Percentiles rank a stretch among this genome's conserved stretches.
Evolutionary conservation across 257 asterid genomes (phyloP).

Genomic region (Nyctanthes arbortristis): DNA sequence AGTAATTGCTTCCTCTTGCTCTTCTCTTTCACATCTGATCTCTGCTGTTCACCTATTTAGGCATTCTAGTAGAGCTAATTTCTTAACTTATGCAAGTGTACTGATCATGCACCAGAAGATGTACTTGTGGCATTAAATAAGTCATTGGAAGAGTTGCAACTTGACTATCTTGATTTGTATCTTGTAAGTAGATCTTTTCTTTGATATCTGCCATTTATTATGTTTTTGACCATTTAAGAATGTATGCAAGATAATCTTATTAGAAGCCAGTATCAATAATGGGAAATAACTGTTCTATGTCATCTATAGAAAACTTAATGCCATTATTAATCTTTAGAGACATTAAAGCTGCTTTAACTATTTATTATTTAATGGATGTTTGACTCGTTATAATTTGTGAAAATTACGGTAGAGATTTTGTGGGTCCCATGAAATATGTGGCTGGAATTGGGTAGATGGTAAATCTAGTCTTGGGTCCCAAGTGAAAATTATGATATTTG

Average conservation of each 20-base stretch:
- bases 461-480: no score
- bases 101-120: conserved; percentile 66
- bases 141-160: conserved; percentile 62
- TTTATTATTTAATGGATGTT: background rate
- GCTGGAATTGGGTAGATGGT: no score
- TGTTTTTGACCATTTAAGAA: background rate
- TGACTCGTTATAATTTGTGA: no score
- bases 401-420: no score
- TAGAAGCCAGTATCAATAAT: background rate
- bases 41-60: background rate
- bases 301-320: background rate
- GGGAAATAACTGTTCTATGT: background rate
- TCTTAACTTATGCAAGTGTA: conserved; percentile 37
- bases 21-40: background rate
- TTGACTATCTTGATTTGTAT: conserved; percentile 62
- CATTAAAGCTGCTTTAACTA: conserved; percentile 1
- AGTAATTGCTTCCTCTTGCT: background rate
- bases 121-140: conserved; percentile 48
- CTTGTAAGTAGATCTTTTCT: conserved; percentile 44
- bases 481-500: no score
- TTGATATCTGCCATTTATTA: background rate
- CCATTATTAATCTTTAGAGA: background rate
- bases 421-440: no score
- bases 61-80: background rate
- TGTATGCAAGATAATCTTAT: background rate